These are phyloP conservation scores for Aureobasidium namibiae DNA, from an alignment of 2,329 filamentous ascomycete genomes.

Conservation along the genomic window DNA sequence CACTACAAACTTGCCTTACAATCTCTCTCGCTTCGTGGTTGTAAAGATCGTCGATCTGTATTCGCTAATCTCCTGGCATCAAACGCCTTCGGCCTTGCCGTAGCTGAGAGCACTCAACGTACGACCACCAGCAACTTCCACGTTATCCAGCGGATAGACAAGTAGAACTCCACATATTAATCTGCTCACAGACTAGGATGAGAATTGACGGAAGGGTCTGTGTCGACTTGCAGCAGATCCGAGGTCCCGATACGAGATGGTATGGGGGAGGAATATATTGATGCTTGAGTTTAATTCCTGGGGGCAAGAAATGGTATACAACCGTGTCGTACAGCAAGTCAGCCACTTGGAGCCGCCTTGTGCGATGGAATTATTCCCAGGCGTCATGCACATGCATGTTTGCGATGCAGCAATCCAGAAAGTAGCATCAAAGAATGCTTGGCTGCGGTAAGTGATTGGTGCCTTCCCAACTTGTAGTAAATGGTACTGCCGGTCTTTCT, in stretches of 20 bases:
- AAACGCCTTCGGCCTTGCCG: background rate
- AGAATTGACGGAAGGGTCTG: no score
- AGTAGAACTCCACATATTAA: no score
- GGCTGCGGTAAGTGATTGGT: background rate
- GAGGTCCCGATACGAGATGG: background rate
- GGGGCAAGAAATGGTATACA: background rate
- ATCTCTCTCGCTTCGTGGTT: background rate
- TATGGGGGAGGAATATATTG: background rate
- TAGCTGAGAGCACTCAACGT: background rate
- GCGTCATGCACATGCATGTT: background rate
- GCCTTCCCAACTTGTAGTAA: background rate
- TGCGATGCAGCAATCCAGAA: slow-evolving; percentile 6
- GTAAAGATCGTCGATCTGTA: background rate
- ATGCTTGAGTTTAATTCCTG: background rate
- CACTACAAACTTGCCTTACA: background rate
- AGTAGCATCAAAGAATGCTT: slow-evolving; percentile 4
- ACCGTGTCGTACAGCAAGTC: background rate
- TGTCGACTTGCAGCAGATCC: background rate
- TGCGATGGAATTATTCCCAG: background rate
- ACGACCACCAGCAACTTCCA: background rate
- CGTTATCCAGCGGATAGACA: background rate
- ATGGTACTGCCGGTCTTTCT: background rate
- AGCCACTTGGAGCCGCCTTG: background rate
- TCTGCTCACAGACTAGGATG: no score
- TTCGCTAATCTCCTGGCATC: background rate